Evolutionary conservation across 169 alveolate genomes (phyloP).

Genomic region (Plasmodium cynomolgi): DNA sequence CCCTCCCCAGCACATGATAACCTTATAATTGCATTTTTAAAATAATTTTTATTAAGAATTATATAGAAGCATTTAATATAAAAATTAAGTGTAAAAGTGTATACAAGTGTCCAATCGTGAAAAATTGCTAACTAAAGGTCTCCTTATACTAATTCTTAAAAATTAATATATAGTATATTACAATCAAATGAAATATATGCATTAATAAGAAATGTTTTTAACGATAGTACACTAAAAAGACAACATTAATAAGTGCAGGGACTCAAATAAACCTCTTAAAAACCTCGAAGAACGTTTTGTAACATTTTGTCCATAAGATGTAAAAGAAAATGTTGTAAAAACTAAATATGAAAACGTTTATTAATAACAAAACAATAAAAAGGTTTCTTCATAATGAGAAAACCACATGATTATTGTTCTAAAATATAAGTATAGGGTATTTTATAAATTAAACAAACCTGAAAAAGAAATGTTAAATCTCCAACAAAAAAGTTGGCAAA

Average conservation of each 20-base stretch:
- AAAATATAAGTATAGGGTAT: background rate
- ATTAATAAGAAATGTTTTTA: background rate
- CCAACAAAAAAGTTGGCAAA: background rate
- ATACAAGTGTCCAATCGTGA: background rate
- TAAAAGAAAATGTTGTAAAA: background rate
- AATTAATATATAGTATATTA: background rate
- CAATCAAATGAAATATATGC: background rate
- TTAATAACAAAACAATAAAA: background rate
- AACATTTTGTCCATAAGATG: background rate
- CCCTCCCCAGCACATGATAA: background rate
- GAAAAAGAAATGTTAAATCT: background rate
- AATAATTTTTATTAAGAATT: background rate
- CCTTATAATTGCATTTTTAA: background rate
- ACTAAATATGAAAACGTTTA: background rate
- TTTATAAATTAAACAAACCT: background rate
- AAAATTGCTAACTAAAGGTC: background rate
- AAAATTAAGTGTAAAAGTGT: background rate
- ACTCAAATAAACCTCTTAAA: background rate
- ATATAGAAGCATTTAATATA: background rate
- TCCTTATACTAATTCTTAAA: background rate
- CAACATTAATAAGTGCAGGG: background rate
- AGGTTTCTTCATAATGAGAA: background rate
- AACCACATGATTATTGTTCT: background rate
- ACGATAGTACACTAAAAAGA: background rate
- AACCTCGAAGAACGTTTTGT: background rate